Conservation (phyloP, 805 yeast genomes). For the Metahyphopichia silvanorum region DNA sequence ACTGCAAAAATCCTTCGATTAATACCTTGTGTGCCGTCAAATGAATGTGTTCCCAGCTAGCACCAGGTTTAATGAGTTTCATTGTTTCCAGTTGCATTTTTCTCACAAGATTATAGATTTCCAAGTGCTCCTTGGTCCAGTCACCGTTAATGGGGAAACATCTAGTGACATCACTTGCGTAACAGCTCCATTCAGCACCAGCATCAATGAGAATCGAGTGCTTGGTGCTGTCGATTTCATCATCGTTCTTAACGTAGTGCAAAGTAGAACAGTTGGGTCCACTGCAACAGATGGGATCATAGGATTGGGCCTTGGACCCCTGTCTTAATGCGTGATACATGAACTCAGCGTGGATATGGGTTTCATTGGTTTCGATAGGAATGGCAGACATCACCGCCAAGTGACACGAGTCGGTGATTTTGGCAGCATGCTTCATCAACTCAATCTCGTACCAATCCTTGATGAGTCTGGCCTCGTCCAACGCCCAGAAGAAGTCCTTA, state of each 20-base stretch:
- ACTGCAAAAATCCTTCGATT: conserved; percentile 61
- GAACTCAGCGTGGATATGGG: conserved; percentile 94
- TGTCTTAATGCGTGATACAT: conserved; percentile 90
- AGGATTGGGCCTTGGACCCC: conserved; percentile 85
- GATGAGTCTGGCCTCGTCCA: conserved; percentile 83
- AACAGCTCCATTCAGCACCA: conserved; percentile 95
- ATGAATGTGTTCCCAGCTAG: conserved; percentile 82
- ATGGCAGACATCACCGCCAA: conserved; percentile 88
- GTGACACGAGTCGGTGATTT: conserved; percentile 85
- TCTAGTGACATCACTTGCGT: conserved; percentile 92
- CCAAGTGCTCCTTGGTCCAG: conserved; percentile 85
- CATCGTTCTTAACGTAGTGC: conserved; percentile 83
- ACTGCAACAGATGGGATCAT: conserved; percentile 94
- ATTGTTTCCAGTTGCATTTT: conserved; percentile 79
- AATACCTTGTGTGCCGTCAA: conserved; percentile 73
- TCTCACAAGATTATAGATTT: conserved; percentile 72
- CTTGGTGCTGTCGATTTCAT: conserved; percentile 44
- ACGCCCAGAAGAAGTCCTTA: conserved; percentile 54
- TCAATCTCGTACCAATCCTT: conserved; percentile 82
- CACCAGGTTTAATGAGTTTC: conserved; percentile 77
- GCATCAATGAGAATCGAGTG: conserved; percentile 84
- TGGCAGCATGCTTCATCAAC: conserved; percentile 74
- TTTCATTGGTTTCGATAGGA: conserved; percentile 83
- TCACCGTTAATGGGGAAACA: conserved; percentile 90
- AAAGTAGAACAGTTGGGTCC: conserved; percentile 90